Percentiles rank a stretch among this genome's conserved stretches.
Evolutionary conservation across 2,329 filamentous ascomycete genomes (phyloP).

Genomic region (Westerdykella aurantiaca): DNA sequence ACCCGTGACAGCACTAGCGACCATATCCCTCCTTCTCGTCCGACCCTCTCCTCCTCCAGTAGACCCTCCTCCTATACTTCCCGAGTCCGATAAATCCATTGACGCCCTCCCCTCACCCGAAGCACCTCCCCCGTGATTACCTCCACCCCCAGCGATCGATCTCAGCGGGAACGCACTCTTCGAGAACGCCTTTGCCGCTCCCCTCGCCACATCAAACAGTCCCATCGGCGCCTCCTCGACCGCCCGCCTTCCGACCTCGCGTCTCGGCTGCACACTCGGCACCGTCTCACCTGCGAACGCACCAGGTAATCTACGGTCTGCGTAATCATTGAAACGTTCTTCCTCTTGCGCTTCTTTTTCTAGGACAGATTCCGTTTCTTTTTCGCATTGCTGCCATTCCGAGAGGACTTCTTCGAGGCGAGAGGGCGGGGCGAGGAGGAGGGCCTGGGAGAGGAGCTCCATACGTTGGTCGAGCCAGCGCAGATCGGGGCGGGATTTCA

Average conservation of each 20-base stretch:
- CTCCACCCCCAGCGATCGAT: constrained; percentile 9
- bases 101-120: constrained; percentile 16
- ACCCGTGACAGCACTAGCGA: constrained; percentile 59
- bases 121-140: constrained; percentile 5
- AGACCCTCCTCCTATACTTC: constrained; percentile 20
- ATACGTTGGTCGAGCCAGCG: constrained; percentile 74
- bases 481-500: constrained; percentile 50
- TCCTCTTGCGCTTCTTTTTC: constrained; percentile 63
- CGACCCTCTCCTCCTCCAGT: constrained; percentile 26
- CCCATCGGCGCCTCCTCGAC: constrained; percentile 49
- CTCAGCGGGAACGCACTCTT: constrained; percentile 44
- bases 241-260: constrained; percentile 39
- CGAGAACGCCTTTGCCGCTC: constrained; percentile 45
- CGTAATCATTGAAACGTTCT: constrained; percentile 63
- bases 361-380: constrained; percentile 64
- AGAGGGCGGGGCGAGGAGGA: constrained; percentile 64
- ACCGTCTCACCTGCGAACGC: constrained; percentile 37
- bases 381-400: constrained; percentile 70
- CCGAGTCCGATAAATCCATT: constrained; percentile 33
- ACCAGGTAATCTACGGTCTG: constrained; percentile 51
- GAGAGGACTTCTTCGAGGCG: constrained; percentile 70
- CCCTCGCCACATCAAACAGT: constrained; percentile 48
- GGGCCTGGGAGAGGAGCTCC: constrained; percentile 69
- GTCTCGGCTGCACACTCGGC: constrained; percentile 33
- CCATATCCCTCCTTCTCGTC: constrained; percentile 66